phyloP scores from a whole-genome alignment of 1,139 yeast genomes.

The Blastobotrys capitulatus region DNA sequence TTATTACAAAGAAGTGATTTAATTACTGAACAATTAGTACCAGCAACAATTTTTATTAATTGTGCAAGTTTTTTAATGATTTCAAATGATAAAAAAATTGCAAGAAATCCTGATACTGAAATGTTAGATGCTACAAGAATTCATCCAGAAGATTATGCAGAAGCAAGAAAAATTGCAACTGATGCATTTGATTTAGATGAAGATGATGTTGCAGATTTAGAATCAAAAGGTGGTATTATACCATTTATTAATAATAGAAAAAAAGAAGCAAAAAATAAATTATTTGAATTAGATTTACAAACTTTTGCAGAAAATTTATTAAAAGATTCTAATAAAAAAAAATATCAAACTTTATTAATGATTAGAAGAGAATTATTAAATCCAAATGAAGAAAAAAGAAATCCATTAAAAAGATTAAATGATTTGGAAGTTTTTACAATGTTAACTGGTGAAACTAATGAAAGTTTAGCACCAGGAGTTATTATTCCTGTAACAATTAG shows the following conservation, averaged over 20 bases:
- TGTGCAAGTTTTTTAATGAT: conserved; percentile 87
- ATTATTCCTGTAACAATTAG: conserved; percentile 73
- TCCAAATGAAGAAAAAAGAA: conserved; percentile 81
- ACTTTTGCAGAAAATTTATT: conserved; percentile 94
- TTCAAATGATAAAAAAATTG: conserved; percentile 52
- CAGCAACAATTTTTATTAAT: conserved; percentile 79
- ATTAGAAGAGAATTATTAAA: conserved; percentile 84
- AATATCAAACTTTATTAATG: conserved; percentile 77
- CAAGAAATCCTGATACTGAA: conserved; percentile 56
- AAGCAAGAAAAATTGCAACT: conserved; percentile 95
- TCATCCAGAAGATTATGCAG: conserved; percentile 95
- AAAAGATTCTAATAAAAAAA: conserved; percentile 63
- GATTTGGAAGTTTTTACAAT: conserved; percentile 75
- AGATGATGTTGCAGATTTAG: conserved; percentile 81
- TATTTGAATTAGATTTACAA: conserved; percentile 82
- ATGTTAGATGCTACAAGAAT: conserved; percentile 90
- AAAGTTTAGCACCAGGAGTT: conserved; percentile 61
- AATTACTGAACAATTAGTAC: conserved; percentile 71
- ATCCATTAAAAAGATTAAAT: conserved; percentile 60
- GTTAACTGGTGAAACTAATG: conserved; percentile 81
- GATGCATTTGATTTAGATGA: conserved; percentile 96
- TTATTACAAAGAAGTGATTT: conserved; percentile 69
- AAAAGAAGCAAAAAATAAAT: conserved; percentile 76
- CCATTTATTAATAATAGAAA: conserved; percentile 50
- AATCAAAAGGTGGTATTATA: conserved; percentile 75